Base-by-base conservation (phyloP, 345 rosid species). In the Psidium guajava region DNA sequence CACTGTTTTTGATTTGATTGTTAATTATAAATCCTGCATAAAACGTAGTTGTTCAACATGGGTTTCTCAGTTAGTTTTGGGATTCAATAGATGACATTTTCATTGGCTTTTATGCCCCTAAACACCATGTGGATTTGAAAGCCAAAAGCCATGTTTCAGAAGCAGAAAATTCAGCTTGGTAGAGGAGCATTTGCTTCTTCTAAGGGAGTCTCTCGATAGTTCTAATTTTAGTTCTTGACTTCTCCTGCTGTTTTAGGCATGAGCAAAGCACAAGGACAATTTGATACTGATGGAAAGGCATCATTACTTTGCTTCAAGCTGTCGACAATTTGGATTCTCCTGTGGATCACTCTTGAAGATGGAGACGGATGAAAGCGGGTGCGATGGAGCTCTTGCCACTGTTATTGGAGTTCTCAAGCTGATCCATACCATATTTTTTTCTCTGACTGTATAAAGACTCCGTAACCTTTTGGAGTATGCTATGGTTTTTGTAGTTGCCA, bases 201-300 rank as follows among this genome's bases (percentile, higher is more conserved):
- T 40, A 10, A 28, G 14, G 16, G 40, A 54, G 54, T 13, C 82
- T 86, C 52, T 61, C 24, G 55, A 44, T 52, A 1, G n/a, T 11
- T 21, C 8, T 25, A 54, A 64, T 28, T 51, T 47, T 51, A 6
- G 28, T 82, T 25, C 32, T 86, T 61, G 84, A 52, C 20, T 87
- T 77, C 50, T 57, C 7, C 25, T 51, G 25, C 50, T 6, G 24
- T 53, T 81, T 74, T 50, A 94, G 98, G 96, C 98, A 21, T 96
- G 98, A 98, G 86, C 85, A 21, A 93, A 91, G 87, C 98, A 97
- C 74, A 93, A 89, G 85, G 98, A 94, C 83, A 97, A 97, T 89
- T 80, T 95, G 92, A 95, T 95, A 54, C 77, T 92, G 89, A 95
- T 94, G 93, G 96, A 95, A 88, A 90, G 99, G 89, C 94, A 94